These are phyloP conservation scores for Truncatella angustata DNA, from an alignment of 2,329 filamentous ascomycete genomes.

Conservation along the genomic window DNA sequence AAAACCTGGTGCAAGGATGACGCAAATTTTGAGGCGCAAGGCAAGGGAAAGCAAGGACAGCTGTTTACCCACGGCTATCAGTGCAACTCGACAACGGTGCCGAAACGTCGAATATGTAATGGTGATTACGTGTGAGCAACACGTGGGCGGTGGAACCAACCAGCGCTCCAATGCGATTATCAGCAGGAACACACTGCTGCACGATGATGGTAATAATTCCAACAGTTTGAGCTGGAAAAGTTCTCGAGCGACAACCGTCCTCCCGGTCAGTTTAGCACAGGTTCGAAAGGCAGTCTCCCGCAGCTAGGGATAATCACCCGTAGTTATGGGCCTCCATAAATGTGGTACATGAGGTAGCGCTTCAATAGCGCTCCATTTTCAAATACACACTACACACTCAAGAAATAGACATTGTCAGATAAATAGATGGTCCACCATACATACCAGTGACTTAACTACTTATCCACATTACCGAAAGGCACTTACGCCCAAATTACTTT, in stretches of 20 bases:
- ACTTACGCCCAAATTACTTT: no score
- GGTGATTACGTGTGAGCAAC: slow-evolving; percentile 7
- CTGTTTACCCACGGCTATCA: no score
- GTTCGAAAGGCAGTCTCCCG: not conserved
- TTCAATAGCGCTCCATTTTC: no score
- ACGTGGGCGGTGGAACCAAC: slow-evolving; percentile 9
- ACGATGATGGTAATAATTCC: not conserved
- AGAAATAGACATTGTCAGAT: no score
- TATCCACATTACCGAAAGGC: no score
- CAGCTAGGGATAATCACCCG: not conserved
- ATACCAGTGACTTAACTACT: no score
- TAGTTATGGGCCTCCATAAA: no score
- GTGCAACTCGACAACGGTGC: not conserved
- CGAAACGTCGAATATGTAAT: not conserved
- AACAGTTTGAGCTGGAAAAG: not conserved
- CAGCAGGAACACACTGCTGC: not conserved
- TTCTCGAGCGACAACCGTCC: not conserved
- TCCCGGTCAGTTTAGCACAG: not conserved
- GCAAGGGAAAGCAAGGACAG: no score
- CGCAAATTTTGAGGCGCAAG: no score
- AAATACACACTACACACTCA: no score
- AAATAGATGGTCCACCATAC: no score
- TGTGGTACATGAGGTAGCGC: no score
- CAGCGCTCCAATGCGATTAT: not conserved
- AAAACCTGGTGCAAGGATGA: not conserved